Evolutionary conservation across 139 green algal genomes (phyloP), one percentile per base, ranked within the genome.

Genomic region (Pseudopediastrum boryanum): DNA sequence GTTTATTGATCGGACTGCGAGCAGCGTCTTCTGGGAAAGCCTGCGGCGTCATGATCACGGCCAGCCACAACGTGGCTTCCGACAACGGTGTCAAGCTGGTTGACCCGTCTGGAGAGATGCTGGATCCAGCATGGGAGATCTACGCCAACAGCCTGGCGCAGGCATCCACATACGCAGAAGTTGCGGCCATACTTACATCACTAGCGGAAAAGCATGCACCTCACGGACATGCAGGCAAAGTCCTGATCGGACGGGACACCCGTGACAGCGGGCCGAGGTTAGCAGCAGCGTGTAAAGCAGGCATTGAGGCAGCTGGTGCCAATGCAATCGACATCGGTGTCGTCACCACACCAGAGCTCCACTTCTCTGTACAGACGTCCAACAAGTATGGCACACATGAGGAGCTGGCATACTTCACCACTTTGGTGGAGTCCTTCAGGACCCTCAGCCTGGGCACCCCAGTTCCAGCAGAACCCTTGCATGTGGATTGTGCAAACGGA

Each of bases 11-110:
- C 68, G 96, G 92, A 0, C 71, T 90, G 4, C 84, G 94, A 0
- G 77, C 90, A 0, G 58, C 86, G 25, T 50, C 50, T 29, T 70
- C 51, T n/a, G 70, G 61, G 9, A 38, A 68, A 25, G 74, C 77
- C 27, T 94, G 89, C 25, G 96, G 96, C 21, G 66, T 99, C n/a
- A 93, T 98, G 86, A 90, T 99, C 58, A 99, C 96, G 4, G 96
- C 96, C 31, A 97, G 91, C 2, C 96, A 99, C 86, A 99, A 99
- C 82, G 94, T 94, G 2, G 92, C 85, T 13, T 51, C 71, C 3
- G 96, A 99, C 89, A 99, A 99, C 75, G 96, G 96, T 33, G 91
- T 98, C 31, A 99, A 99, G 81, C 86, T 99, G 50, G 88, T 97
- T 4, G 94, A 98, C n/a, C 91, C 91, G 3, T 82, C 71, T 9